Conservation (phyloP, 768 basidiomycete genomes). For the Lyophyllum semitale region DNA sequence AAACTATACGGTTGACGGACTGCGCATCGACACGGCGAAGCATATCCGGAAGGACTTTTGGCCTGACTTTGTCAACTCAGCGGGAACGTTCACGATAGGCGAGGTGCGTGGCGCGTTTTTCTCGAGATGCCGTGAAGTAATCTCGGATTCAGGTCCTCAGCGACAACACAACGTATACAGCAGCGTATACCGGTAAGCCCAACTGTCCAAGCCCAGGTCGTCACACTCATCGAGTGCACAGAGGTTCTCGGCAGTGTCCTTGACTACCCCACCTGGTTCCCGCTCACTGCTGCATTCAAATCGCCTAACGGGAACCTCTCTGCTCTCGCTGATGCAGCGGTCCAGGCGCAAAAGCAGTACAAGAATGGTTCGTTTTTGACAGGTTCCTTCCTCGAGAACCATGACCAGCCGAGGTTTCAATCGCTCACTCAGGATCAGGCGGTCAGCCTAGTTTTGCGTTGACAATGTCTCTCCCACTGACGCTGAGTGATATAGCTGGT, state of each 20-base stretch:
- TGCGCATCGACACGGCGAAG: constrained; percentile 65
- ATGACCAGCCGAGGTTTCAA: constrained; percentile 63
- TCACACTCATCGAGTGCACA: not conserved
- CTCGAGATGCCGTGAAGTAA: not conserved
- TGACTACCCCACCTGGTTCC: constrained; percentile 60
- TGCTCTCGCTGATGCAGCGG: constrained; percentile 21
- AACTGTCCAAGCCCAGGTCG: not conserved
- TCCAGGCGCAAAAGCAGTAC: constrained; percentile 44
- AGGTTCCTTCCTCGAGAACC: constrained; percentile 76
- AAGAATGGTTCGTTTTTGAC: constrained; percentile 36
- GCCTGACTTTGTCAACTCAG: constrained; percentile 59
- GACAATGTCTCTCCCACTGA: not conserved
- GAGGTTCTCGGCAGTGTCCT: constrained; percentile 59
- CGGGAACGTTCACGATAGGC: constrained; percentile 73
- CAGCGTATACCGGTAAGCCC: constrained; percentile 38
- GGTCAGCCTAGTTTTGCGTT: constrained; percentile 26
- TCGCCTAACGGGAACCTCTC: constrained; percentile 55
- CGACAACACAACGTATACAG: constrained; percentile 30
- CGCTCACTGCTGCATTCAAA: constrained; percentile 52
- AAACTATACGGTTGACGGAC: constrained; percentile 64
- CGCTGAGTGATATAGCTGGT: constrained; percentile 19
- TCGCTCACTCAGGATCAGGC: constrained; percentile 48
- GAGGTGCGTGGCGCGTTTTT: constrained; percentile 45
- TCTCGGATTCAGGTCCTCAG: constrained; percentile 20
- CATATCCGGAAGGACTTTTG: constrained; percentile 71